Percentiles rank a stretch among this genome's conserved stretches.
Evolutionary conservation across 352 stramenopile species (phyloP).

Genomic region (Pythium pyrilobum): DNA sequence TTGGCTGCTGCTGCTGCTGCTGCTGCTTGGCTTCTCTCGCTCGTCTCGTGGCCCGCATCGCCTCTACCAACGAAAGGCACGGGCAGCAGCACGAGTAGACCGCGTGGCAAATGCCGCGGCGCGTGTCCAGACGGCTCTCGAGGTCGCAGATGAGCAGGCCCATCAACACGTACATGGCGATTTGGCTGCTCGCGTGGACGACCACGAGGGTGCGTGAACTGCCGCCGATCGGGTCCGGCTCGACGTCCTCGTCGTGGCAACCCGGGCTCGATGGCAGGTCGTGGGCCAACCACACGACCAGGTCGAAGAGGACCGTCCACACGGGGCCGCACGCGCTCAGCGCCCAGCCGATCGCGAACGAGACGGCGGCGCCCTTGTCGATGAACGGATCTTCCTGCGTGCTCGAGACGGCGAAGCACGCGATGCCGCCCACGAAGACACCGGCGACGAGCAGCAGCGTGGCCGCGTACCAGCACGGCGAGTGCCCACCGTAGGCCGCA

Average conservation of each 20-base stretch:
- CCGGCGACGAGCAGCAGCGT: not conserved
- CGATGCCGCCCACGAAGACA: not conserved
- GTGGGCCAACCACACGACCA: no score
- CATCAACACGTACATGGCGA: no score
- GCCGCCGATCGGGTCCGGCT: no score
- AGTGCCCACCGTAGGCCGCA: not conserved
- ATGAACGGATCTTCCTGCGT: not conserved
- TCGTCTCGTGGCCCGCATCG: not conserved
- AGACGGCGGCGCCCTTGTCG: not conserved
- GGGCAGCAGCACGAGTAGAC: no score
- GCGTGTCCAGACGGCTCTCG: no score
- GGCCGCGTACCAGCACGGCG: not conserved
- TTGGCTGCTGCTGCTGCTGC: not conserved
- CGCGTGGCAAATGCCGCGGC: no score
- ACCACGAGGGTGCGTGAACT: no score
- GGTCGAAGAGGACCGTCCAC: not conserved
- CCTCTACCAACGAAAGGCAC: no score
- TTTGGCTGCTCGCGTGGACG: no score
- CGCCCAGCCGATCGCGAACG: not conserved
- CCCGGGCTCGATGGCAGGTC: no score
- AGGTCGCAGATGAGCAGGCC: no score
- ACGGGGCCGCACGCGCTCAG: not conserved
- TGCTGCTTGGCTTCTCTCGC: not conserved
- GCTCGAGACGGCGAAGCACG: not conserved
- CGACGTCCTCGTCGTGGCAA: no score